Evolutionary conservation across 441 rosid species (phyloP), one percentile per base, ranked within the genome.

Genomic region (Erodium moschatum): DNA sequence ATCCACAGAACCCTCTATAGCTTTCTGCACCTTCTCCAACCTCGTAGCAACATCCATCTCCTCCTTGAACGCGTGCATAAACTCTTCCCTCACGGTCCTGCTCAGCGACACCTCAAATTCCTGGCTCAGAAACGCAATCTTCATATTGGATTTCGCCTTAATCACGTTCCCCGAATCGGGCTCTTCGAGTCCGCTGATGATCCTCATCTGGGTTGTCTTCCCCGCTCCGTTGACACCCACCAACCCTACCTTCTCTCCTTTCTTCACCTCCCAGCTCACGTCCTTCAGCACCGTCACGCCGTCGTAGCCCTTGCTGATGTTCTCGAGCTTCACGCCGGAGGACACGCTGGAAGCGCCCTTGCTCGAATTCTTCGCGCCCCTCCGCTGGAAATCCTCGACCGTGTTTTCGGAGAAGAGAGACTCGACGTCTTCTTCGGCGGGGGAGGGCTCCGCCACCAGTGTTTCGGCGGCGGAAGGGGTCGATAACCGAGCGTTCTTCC

Each of bases 191-290:
- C 96, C 97, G 0, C 96, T 61, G 50, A 90, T 92, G 62, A 92
- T 92, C 78, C 90, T 89, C 82, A 90, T 69, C 82, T 92, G 98
- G 58, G 97, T 92, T 31, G 97, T 92, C 78, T 92, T 92, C 19
- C 98, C 98, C 0, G 98, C 97, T 4, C 98, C 98, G 61, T 92
- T 92, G 3, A 92, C 94, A 0, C 98, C 98, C 0, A 92, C 97
- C n/a, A 92, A 71, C 8, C 97, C 98, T 0, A 92, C 97, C 68
- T 90, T 92, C 77, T 90, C 97, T 0, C 96, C 98, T 67, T 77
- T 90, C 70, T 89, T 92, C 64, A 92, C 97, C 70, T 92, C 98
- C 98, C 98, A 92, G 16, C 73, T 83, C 46, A 92, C 93, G 65
- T 89, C 81, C 64, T 89, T 90, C 73, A 92, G 80, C 72, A 92